phyloP scores from a whole-genome alignment of 345 rosid species.

The Eucalyptus pauciflora region DNA sequence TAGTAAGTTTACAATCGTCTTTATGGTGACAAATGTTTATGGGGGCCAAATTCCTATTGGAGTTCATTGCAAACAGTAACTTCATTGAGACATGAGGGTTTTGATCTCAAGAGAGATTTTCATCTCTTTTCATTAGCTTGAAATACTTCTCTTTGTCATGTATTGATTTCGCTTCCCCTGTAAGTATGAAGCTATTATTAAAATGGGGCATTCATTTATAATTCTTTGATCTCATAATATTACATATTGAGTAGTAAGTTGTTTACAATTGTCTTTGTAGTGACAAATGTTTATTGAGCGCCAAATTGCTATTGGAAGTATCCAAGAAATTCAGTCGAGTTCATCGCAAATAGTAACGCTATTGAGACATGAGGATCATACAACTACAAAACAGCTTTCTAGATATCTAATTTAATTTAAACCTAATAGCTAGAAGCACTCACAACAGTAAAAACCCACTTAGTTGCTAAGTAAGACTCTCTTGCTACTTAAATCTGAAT shows the following conservation, averaged over 20 bases:
- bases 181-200: background rate
- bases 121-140: background rate
- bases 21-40: background rate
- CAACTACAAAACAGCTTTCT: background rate
- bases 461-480: background rate
- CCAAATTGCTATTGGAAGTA: background rate
- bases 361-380: background rate
- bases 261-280: background rate
- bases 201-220: background rate
- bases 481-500: background rate
- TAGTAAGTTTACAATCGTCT: background rate
- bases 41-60: background rate
- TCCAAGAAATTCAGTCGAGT: background rate
- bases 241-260: background rate
- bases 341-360: background rate
- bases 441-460: background rate
- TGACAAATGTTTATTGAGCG: background rate
- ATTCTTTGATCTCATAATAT: background rate
- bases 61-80: background rate
- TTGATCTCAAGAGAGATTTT: background rate
- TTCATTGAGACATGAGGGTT: background rate
- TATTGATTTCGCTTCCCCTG: background rate
- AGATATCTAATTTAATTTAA: background rate
- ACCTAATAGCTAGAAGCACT: background rate
- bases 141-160: background rate